A percentile compares a stretch with the other conserved stretches of the same genome.
Evolutionary conservation across 768 basidiomycete species (phyloP).

Genomic region (Mycena alexandri): DNA sequence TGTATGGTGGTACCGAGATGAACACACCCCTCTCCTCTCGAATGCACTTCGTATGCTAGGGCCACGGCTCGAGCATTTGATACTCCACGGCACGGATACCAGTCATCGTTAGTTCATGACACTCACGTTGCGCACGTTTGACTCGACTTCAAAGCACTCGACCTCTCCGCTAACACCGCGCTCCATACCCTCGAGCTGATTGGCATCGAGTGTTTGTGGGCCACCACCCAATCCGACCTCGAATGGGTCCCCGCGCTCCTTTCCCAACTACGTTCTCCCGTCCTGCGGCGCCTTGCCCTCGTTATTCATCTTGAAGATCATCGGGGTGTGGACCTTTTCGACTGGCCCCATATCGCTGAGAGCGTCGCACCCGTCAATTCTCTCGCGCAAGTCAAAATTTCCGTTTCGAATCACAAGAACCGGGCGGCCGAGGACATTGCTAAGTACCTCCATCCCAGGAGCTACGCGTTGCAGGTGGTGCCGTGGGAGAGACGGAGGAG

Average conservation of each 20-base stretch:
- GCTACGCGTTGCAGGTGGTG: not conserved
- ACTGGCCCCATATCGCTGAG: slow-evolving; percentile 12
- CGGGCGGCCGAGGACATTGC: slow-evolving; percentile 12
- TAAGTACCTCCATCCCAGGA: not conserved
- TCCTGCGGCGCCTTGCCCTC: slow-evolving; percentile 8
- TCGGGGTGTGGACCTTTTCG: not conserved
- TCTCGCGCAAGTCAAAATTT: slow-evolving; percentile 2
- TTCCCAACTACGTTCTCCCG: not conserved
- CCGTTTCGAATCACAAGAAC: slow-evolving; percentile 8
- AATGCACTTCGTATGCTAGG: not conserved
- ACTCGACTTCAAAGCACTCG: slow-evolving; percentile 8
- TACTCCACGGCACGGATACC: not conserved
- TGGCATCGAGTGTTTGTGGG: not conserved
- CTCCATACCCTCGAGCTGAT: slow-evolving; percentile 20
- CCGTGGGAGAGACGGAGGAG: not conserved
- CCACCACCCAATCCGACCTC: not conserved
- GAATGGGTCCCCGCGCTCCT: slow-evolving; percentile 22
- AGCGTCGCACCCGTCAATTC: not conserved
- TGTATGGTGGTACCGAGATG: no score
- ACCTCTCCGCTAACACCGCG: slow-evolving; percentile 1
- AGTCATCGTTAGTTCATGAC: slow-evolving; percentile 6
- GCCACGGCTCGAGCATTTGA: slow-evolving; percentile 9
- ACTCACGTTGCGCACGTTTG: not conserved
- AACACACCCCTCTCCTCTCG: not conserved
- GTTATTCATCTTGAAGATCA: slow-evolving; percentile 1